Conservation (phyloP, 1,139 yeast genomes). For the Pichia norvegensis region DNA sequence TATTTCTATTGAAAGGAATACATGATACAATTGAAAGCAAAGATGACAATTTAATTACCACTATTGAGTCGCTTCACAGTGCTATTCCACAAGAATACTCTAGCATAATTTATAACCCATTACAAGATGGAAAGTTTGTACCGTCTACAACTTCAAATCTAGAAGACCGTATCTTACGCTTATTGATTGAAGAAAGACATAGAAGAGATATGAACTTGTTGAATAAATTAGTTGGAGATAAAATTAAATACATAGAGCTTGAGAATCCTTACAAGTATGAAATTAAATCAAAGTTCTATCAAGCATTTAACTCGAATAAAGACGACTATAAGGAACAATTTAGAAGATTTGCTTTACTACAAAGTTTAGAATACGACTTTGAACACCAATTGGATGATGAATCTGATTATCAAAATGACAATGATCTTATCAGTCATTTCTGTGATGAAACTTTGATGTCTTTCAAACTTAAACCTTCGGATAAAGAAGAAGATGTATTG, state of each 20-base stretch:
- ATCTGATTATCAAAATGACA: slow-evolving; percentile 21
- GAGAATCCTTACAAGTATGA: slow-evolving; percentile 24
- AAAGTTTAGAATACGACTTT: slow-evolving; percentile 29
- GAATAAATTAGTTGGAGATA: slow-evolving; percentile 18
- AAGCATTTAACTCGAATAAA: slow-evolving; percentile 16
- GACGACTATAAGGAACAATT: slow-evolving; percentile 21
- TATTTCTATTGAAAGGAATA: slow-evolving; percentile 28
- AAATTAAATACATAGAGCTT: slow-evolving; percentile 18
- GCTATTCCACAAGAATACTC: slow-evolving; percentile 22
- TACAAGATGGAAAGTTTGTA: slow-evolving; percentile 10
- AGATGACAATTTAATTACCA: slow-evolving; percentile 16
- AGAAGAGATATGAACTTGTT: slow-evolving; percentile 27
- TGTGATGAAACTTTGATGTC: slow-evolving; percentile 23
- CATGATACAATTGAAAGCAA: slow-evolving; percentile 16
- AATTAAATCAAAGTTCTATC: slow-evolving; percentile 27
- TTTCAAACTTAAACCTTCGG: slow-evolving; percentile 15
- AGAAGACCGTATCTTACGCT: slow-evolving; percentile 27
- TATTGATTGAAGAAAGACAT: slow-evolving; percentile 29
- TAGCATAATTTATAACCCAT: slow-evolving; percentile 19
- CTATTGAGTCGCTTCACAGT: slow-evolving; percentile 17
- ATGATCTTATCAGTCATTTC: slow-evolving; percentile 20
- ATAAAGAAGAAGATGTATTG: slow-evolving; percentile 15
- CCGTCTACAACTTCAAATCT: slow-evolving; percentile 26
- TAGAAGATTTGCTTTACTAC: slow-evolving; percentile 26
- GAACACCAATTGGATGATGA: slow-evolving; percentile 24